phyloP scores from a whole-genome alignment of 2,329 filamentous ascomycete genomes.

The Phoma sp. region DNA sequence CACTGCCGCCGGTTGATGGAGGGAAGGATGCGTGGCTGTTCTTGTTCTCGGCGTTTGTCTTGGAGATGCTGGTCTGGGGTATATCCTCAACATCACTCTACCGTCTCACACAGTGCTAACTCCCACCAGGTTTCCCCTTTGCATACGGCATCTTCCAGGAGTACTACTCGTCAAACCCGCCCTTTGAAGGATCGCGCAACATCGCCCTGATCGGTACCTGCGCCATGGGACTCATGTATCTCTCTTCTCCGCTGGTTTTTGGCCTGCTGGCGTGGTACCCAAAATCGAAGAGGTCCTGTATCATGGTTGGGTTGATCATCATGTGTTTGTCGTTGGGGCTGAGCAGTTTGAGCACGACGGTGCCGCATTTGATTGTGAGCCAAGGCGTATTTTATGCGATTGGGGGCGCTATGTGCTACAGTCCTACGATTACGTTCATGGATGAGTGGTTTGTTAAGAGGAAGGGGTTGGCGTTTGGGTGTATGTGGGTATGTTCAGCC shows the following conservation, averaged over 20 bases:
- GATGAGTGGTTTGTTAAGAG: slow-evolving; percentile 68
- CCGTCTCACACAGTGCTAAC: slow-evolving; percentile 5
- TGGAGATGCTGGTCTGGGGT: slow-evolving; percentile 61
- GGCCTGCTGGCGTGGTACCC: slow-evolving; percentile 45
- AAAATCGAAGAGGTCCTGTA: slow-evolving; percentile 34
- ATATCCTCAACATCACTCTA: background rate
- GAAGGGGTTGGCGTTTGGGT: slow-evolving; percentile 67
- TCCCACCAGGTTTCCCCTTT: slow-evolving; percentile 65
- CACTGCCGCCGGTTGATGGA: slow-evolving; percentile 24
- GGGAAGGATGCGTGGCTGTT: slow-evolving; percentile 32
- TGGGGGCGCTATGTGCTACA: slow-evolving; percentile 63
- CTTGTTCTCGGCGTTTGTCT: slow-evolving; percentile 49
- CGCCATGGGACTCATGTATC: slow-evolving; percentile 60
- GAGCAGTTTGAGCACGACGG: slow-evolving; percentile 60
- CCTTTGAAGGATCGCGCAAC: slow-evolving; percentile 60
- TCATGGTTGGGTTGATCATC: slow-evolving; percentile 44
- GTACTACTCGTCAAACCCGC: slow-evolving; percentile 67
- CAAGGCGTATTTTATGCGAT: slow-evolving; percentile 69
- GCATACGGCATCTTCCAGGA: slow-evolving; percentile 75
- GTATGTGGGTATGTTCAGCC: slow-evolving; percentile 58
- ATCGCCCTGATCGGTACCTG: slow-evolving; percentile 71
- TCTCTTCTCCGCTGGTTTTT: slow-evolving; percentile 51
- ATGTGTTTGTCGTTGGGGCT: slow-evolving; percentile 45
- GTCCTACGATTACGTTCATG: slow-evolving; percentile 64
- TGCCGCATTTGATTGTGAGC: slow-evolving; percentile 63